Percentiles rank a stretch among this genome's conserved stretches.
These are phyloP conservation scores for Coniella lustricola DNA, from an alignment of 2,329 filamentous ascomycete species.

Conservation along the genomic window DNA sequence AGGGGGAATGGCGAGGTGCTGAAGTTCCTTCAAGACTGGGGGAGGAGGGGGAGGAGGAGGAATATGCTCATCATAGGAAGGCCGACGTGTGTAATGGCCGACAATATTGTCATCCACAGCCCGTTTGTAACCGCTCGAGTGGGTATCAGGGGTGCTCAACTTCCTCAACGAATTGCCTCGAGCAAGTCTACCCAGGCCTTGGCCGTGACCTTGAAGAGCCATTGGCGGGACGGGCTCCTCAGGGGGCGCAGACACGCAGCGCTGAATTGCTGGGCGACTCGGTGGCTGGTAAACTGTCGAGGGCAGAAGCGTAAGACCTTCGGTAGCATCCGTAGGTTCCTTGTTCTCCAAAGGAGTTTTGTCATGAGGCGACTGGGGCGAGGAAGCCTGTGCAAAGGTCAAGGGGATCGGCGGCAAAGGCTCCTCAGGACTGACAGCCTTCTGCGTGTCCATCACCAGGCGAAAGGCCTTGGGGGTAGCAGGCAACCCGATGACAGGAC, in stretches of 20 bases:
- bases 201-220: constrained; percentile 23
- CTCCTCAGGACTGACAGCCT: constrained; percentile 27
- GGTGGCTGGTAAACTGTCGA: constrained; percentile 56
- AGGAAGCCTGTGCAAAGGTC: constrained; percentile 37
- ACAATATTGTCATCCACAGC: constrained; percentile 27
- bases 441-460: constrained; percentile 56
- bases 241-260: constrained; percentile 57
- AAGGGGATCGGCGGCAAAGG: constrained; percentile 51
- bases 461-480: constrained; percentile 89
- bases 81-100: constrained; percentile 26
- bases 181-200: constrained; percentile 19
- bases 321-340: constrained; percentile 7
- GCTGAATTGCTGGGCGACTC: constrained; percentile 39
- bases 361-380: constrained; percentile 29
- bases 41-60: constrained; percentile 48
- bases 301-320: constrained; percentile 42
- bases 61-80: constrained; percentile 43
- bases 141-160: constrained; percentile 26
- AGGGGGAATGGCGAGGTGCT: constrained; percentile 53
- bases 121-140: constrained; percentile 33
- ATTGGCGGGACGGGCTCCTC: constrained; percentile 34
- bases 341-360: constrained; percentile 26
- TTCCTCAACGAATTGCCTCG: constrained; percentile 28
- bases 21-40: constrained; percentile 54
- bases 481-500: constrained; percentile 66